Evolutionary conservation across 1,284 basidiomycete species (phyloP).

Genomic region (Rhodofomes roseus): DNA sequence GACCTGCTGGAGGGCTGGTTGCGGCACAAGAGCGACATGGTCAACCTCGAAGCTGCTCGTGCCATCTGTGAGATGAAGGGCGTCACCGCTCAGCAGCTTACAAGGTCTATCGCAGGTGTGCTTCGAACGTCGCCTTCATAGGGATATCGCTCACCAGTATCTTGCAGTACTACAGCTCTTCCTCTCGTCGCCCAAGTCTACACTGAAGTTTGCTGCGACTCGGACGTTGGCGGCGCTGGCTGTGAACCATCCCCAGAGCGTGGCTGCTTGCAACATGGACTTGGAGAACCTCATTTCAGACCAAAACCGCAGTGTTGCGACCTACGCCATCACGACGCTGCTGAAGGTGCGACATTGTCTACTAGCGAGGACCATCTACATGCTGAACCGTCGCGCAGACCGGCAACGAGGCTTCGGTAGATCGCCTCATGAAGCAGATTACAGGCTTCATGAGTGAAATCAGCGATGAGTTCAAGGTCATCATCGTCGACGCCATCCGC

Average conservation of each 20-base stretch:
- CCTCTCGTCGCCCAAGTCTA: slow-evolving; percentile 89
- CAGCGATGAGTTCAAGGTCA: slow-evolving; percentile 99
- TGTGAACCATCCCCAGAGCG: slow-evolving; percentile 78
- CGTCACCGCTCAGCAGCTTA: slow-evolving; percentile 75
- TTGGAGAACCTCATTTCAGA: slow-evolving; percentile 98
- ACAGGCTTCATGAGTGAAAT: slow-evolving; percentile 99
- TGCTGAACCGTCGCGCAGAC: slow-evolving; percentile 48
- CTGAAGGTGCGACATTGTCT: slow-evolving; percentile 66
- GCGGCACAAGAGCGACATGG: slow-evolving; percentile 99
- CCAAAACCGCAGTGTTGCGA: slow-evolving; percentile 93
- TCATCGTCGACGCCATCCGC: slow-evolving; percentile 98
- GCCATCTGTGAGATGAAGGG: slow-evolving; percentile 96
- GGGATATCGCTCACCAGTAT: slow-evolving; percentile 3
- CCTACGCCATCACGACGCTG: slow-evolving; percentile 97
- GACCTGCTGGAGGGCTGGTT: slow-evolving; percentile 95
- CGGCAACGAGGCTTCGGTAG: slow-evolving; percentile 98
- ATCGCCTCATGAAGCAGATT: slow-evolving; percentile 99
- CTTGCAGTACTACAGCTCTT: slow-evolving; percentile 83
- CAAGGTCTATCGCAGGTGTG: slow-evolving; percentile 84
- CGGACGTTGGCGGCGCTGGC: slow-evolving; percentile 91
- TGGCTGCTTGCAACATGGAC: slow-evolving; percentile 94
- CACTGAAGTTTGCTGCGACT: slow-evolving; percentile 96
- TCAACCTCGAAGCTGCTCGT: slow-evolving; percentile 97
- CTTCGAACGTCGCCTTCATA: slow-evolving; percentile 8
- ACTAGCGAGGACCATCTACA: neutral